Base-by-base conservation (phyloP, 371 early-diverging fungal species). In the Mucor piriformis region DNA sequence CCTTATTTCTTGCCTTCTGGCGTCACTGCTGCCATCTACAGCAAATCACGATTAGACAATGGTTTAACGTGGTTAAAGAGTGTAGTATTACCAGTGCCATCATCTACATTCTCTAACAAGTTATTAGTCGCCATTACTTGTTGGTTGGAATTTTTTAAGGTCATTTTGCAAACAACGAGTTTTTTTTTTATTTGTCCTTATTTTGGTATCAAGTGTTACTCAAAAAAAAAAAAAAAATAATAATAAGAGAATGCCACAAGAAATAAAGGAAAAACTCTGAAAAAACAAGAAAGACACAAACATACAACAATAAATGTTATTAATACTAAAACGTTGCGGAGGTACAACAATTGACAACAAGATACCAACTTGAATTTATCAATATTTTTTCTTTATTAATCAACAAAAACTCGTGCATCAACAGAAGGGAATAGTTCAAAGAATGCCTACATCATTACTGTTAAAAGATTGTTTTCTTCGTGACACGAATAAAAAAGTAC, bases 351-450 rank as follows among this genome's bases (percentile, higher is more conserved):
- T 51, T 59, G 47, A 51, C 53, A 59, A 52, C 38, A 33, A 51
- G 8, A 27, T 34, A 42, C 23, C 51, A 42, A 24, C 37, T 35
- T 38, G 34, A 8, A 32, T 51, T 32, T 49, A 32, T 27, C 16
- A 49, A 29, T 12, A 24, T 25, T 50, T 3, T 43, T 3, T 34
- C 27, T 8, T 46, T 46, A 50, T 63, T 40, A 67, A 51, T 67
- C 63, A 16, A 62, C 59, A 27, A 40, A 50, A n/a, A 67, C 55
- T 29, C 33, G 37, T 38, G 50, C 54, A 34, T 66, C 62, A 0
- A 66, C 54, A 29, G 43, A 53, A 35, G 67, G 67, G 54, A 66
- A 66, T 13, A 67, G 29, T 29, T 67, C 59, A 59, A 62, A 67
- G 38, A 67, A 62, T 3, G 62, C 54, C 59, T 64, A 50, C 16